Evolutionary conservation across 495 filamentous ascomycete species (phyloP).

Genomic region (Podospora sp.): DNA sequence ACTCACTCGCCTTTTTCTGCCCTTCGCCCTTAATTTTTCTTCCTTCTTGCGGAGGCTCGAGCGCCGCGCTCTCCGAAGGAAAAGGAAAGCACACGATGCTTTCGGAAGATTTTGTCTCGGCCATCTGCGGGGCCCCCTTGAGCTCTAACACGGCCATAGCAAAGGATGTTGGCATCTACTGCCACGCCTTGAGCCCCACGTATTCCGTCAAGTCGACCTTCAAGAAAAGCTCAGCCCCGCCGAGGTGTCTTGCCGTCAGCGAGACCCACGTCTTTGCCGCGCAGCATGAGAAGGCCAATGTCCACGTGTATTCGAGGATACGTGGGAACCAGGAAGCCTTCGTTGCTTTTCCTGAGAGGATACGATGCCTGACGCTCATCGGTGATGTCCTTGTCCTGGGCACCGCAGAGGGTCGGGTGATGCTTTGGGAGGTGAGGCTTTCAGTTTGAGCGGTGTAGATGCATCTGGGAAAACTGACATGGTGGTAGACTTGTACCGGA

Average conservation of each 20-base stretch:
- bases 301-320: constrained; percentile 85
- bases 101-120: constrained; percentile 78
- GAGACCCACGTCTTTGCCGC: constrained; percentile 86
- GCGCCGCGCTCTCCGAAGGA: not conserved
- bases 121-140: constrained; percentile 66
- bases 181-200: constrained; percentile 78
- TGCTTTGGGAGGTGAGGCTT: constrained; percentile 82
- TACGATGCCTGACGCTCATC: constrained; percentile 67
- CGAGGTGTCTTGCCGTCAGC: constrained; percentile 79
- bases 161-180: constrained; percentile 81
- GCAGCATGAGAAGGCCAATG: constrained; percentile 84
- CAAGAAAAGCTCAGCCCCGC: constrained; percentile 86
- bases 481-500: constrained; percentile 72
- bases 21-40: not conserved
- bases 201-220: constrained; percentile 71
- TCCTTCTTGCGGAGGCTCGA: not conserved
- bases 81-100: constrained; percentile 58
- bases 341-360: constrained; percentile 82
- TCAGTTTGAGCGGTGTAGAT: constrained; percentile 5
- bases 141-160: constrained; percentile 64
- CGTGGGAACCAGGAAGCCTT: constrained; percentile 84
- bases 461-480: not conserved
- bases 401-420: constrained; percentile 81
- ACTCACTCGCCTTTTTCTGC: not conserved
- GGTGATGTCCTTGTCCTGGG: constrained; percentile 77